These are phyloP conservation scores for Bipolaris gigantea DNA, from an alignment of 2,329 filamentous ascomycete genomes.

Conservation along the genomic window DNA sequence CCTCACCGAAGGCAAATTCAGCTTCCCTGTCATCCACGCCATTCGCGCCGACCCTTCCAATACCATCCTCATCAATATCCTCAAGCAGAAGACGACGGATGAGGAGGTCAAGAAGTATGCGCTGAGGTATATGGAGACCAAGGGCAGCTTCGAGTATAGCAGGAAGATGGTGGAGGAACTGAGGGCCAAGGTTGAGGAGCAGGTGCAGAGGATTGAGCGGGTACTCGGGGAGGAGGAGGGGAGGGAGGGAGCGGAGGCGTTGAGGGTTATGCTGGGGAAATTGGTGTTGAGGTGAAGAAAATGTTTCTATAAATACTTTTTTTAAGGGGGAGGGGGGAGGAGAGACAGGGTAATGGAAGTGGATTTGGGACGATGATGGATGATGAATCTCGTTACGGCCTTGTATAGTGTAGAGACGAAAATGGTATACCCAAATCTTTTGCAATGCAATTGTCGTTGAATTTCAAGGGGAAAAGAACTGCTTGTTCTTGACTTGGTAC, in stretches of 20 bases:
- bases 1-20: conserved; percentile 95
- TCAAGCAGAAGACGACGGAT: conserved; percentile 85
- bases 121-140: conserved; percentile 85
- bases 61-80: conserved; percentile 83
- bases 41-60: conserved; percentile 76
- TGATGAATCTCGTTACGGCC: too few species aligned
- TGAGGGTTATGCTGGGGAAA: conserved; percentile 47
- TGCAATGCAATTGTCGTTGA: too few species aligned
- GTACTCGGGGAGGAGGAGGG: conserved; percentile 44
- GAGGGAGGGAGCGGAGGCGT: conserved; percentile 43
- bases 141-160: conserved; percentile 87
- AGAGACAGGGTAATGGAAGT: too few species aligned
- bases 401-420: too few species aligned
- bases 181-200: conserved; percentile 47
- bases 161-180: conserved; percentile 58
- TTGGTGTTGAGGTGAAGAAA: conserved; percentile 37
- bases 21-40: conserved; percentile 91
- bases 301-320: not conserved
- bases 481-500: too few species aligned
- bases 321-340: too few species aligned
- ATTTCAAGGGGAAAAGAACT: too few species aligned
- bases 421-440: too few species aligned
- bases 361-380: too few species aligned
- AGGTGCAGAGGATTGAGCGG: conserved; percentile 48
- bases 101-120: conserved; percentile 90